These are phyloP conservation scores for Neophaeococcomyces aloes DNA, from an alignment of 2,329 filamentous ascomycete species.

Conservation along the genomic window DNA sequence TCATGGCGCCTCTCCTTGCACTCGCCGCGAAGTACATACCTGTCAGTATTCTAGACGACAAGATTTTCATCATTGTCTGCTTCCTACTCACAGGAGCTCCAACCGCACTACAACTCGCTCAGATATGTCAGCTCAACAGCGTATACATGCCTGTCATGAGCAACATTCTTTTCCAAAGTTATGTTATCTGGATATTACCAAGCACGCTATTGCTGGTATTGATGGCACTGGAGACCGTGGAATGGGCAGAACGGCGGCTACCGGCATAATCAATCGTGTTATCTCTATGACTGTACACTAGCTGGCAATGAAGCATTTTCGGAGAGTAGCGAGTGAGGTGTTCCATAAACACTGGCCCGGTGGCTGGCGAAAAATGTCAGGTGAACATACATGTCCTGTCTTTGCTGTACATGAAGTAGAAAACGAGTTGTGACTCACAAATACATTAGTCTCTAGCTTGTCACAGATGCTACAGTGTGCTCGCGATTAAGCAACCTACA, in stretches of 20 bases:
- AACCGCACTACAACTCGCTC: conserved; percentile 83
- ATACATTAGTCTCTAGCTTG: no score
- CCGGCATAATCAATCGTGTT: not conserved
- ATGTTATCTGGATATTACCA: conserved; percentile 92
- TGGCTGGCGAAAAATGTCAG: no score
- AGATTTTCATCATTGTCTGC: conserved; percentile 95
- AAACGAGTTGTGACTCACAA: no score
- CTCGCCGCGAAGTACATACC: conserved; percentile 81
- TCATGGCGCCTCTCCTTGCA: conserved; percentile 87
- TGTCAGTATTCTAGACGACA: conserved; percentile 89
- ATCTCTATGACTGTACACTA: not conserved
- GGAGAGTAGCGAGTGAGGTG: conserved; percentile 1
- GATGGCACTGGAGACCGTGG: conserved; percentile 80
- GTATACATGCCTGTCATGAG: conserved; percentile 95
- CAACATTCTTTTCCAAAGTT: conserved; percentile 86
- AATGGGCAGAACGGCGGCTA: conserved; percentile 53
- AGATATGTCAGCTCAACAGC: conserved; percentile 97
- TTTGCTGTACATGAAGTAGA: no score
- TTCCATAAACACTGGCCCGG: no score
- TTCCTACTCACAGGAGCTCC: conserved; percentile 92
- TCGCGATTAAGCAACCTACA: no score
- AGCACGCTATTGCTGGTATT: conserved; percentile 86
- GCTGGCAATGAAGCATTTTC: not conserved
- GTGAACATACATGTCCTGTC: no score
- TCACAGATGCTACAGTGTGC: no score